Percentiles rank a stretch among this genome's conserved stretches.
Conservation (phyloP, 257 asterid genomes). For the Solanum tarijense region DNA sequence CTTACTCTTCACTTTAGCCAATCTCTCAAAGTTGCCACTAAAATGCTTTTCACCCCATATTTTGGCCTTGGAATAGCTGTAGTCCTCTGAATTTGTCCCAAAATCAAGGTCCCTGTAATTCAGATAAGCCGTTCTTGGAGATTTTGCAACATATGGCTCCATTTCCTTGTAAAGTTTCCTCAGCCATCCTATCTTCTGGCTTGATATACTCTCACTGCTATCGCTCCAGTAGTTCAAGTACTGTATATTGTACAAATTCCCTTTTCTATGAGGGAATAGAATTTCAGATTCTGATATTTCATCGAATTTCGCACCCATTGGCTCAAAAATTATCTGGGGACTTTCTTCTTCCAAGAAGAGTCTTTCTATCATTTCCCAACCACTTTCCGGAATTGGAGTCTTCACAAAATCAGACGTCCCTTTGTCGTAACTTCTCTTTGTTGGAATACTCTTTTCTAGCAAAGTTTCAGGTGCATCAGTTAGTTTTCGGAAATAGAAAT, state of each 20-base stretch:
- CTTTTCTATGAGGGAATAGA: background rate
- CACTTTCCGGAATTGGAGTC: background rate
- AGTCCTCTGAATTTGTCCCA: background rate
- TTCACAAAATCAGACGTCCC: background rate
- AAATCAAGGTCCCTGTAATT: background rate
- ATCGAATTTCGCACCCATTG: background rate
- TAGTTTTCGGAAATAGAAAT: background rate
- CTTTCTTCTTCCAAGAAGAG: background rate
- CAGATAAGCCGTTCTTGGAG: background rate
- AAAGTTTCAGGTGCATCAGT: background rate
- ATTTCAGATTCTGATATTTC: background rate
- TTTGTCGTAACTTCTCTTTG: background rate
- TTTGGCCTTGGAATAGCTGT: background rate
- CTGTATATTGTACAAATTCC: background rate
- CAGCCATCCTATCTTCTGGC: background rate
- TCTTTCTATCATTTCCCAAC: background rate
- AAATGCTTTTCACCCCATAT: background rate
- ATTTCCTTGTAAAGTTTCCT: background rate
- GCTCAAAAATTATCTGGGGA: background rate
- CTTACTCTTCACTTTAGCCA: background rate
- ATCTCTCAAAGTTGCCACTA: background rate
- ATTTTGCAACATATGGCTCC: background rate
- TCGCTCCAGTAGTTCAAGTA: background rate
- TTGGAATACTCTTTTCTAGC: background rate
- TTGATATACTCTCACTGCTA: background rate